Evolutionary conservation across 2,329 filamentous ascomycete genomes (phyloP).

Genomic region (Didymella keratinophila): DNA sequence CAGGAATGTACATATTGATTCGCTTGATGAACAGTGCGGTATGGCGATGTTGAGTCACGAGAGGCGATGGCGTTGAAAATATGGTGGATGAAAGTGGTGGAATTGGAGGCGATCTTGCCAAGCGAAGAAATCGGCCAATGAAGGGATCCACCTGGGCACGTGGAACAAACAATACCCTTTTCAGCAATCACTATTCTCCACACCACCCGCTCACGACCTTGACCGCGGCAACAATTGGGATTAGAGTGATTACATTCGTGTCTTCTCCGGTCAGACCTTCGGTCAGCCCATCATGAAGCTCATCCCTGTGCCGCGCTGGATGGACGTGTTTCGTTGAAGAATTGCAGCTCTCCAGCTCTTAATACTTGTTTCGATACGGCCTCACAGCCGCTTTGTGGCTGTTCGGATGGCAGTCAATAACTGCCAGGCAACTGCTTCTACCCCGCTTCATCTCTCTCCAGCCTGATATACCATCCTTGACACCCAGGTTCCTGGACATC

Average conservation of each 20-base stretch:
- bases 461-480: constrained; percentile 6
- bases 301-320: neutral
- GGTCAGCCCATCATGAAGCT: constrained; percentile 9
- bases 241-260: neutral
- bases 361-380: neutral
- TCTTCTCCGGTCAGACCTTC: constrained; percentile 1
- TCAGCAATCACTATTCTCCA: constrained; percentile 6
- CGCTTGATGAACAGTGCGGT: neutral
- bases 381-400: constrained; percentile 12
- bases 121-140: constrained; percentile 10
- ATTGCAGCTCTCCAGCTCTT: constrained; percentile 1
- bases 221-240: neutral
- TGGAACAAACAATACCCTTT: constrained; percentile 2
- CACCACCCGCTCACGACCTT: neutral
- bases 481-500: constrained; percentile 1
- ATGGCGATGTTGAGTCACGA: neutral
- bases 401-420: constrained; percentile 1
- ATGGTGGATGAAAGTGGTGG: neutral
- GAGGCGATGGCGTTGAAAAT: neutral
- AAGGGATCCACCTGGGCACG: constrained; percentile 6
- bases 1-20: neutral
- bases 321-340: constrained; percentile 1
- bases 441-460: constrained; percentile 7
- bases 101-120: constrained; percentile 15
- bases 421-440: constrained; percentile 3